Base-by-base conservation (phyloP, 176 grass and related monocot species). In the Urochloa ruziziensis region DNA sequence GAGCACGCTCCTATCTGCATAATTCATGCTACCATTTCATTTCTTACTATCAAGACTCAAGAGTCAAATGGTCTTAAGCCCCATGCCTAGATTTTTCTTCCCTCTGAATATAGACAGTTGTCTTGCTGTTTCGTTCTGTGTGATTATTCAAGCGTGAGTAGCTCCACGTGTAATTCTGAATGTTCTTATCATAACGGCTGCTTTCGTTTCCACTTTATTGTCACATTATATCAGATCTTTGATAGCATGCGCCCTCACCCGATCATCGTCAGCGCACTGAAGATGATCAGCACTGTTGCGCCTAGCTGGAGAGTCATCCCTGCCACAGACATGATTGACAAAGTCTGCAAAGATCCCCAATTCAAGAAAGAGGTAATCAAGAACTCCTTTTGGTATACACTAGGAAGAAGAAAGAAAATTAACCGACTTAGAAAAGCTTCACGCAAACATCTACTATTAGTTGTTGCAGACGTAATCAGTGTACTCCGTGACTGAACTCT, bases 221-320 rank as follows among this genome's bases (percentile, higher is more conserved):
- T 76, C 44, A 28, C 37, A 14, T 61, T 51, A 9, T 16, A 25
- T 87, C 73, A 91, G 91, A 89, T 97, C 51, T 62, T 75, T 14
- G 91, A 96, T 40, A 62, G 62, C 53, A 75, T 88, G 84, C 88
- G 84, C 64, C 94, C 94, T 18, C 84, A 83, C 59, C 89, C 94
- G 10, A 27, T 88, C 21, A 23, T 94, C 47, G 61, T 88, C 43
- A 73, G 69, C 6, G 78, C 89, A 52, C 6, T 97, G 72, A 85
- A 73, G 18, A 87, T 87, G 78, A 71, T 97, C 15, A 83, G 74
- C 69, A 3, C 33, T 21, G 73, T 97, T 17, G 69, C 62, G 5
- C 91, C 94, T 12, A 94, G 70, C 14, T 97, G 89, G 91, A 97
- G 80, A 71, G 48, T 91, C 44, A 79, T 94, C 84, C 89, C 91